phyloP scores from a whole-genome alignment of 2,329 filamentous ascomycete genomes.

The Cercospora sp. region DNA sequence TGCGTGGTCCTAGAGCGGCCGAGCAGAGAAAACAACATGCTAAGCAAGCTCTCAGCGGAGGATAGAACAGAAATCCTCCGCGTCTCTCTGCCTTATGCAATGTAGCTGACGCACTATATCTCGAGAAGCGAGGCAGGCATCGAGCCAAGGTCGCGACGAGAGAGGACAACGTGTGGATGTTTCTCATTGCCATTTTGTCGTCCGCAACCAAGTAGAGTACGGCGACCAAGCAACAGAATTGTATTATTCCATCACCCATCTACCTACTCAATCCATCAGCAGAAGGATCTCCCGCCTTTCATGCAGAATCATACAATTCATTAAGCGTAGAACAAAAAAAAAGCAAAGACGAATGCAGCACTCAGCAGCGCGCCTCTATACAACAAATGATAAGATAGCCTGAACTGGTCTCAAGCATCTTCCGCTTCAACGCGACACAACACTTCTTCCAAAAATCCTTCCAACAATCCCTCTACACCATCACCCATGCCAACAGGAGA shows the following conservation, averaged over 20 bases:
- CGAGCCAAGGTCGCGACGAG: neutral
- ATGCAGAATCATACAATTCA: slow-evolving; percentile 11
- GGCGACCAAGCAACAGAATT: neutral
- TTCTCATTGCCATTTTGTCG: too few species aligned
- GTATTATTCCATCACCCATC: neutral
- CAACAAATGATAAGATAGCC: slow-evolving; percentile 1
- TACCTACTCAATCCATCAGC: neutral
- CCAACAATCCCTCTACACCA: slow-evolving; percentile 83
- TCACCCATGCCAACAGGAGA: slow-evolving; percentile 92
- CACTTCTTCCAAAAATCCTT: slow-evolving; percentile 91
- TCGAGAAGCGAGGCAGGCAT: too few species aligned
- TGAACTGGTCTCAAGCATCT: slow-evolving; percentile 57
- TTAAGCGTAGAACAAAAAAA: slow-evolving; percentile 2
- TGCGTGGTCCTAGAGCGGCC: too few species aligned
- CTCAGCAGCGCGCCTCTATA: neutral
- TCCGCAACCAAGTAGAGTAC: too few species aligned
- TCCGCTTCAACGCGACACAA: slow-evolving; percentile 86
- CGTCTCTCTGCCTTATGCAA: too few species aligned
- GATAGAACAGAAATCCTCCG: too few species aligned
- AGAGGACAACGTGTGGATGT: too few species aligned
- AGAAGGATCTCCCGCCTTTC: neutral
- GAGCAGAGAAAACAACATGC: too few species aligned
- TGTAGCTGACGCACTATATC: too few species aligned
- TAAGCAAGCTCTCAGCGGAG: too few species aligned
- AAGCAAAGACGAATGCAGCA: neutral